Evolutionary conservation across 2,329 filamentous ascomycete species (phyloP), one percentile per base, ranked within the genome.

Genomic region (Pseudocercospora vitis): DNA sequence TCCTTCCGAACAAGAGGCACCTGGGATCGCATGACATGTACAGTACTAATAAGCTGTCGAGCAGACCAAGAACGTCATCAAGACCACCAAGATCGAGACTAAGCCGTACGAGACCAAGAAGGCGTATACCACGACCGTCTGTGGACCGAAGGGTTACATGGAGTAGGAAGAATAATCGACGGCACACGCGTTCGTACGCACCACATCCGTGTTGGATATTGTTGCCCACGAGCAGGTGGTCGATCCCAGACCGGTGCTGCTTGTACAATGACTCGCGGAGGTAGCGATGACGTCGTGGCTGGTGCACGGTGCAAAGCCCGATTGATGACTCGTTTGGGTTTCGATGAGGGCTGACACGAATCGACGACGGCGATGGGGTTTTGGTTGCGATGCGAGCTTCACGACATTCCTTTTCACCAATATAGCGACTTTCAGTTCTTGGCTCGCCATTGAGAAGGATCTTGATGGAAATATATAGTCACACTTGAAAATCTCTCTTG

Each of bases 61-160:
- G 14, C 42, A 45, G 42, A 55, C 48, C 33, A 32, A 40, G 16
- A 51, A 16, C 23, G 35, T 46, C 24, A 33, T 28, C n/a, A 29
- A 48, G 42, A 51, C 53, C 2, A 55, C 53, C 12, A 26, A 32
- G 33, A 19, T 51, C 32, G 21, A 11, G 16, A 48, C 29, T 31
- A 35, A 35, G 18, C 9, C 46, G 5, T 48, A 48, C 46, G 28
- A 24, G 19, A 52, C 31, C 35, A 55, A 55, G 48, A 14, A 19
- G 3, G 18, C 44, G 4, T 55, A 35, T 28, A 55, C 53, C 2
- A 55, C 53, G 19, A 52, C 40, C 14, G 44, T 55, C 6, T 32
- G 33, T 46, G 44, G 40, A 9, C 48, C 53, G 24, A 45, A 52
- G 35, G 48, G 48, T 21, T 55, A 55, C 44, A 51, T 51, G 23